Evolutionary conservation across 2,329 filamentous ascomycete genomes (phyloP).

Genomic region (Nemania sp.): DNA sequence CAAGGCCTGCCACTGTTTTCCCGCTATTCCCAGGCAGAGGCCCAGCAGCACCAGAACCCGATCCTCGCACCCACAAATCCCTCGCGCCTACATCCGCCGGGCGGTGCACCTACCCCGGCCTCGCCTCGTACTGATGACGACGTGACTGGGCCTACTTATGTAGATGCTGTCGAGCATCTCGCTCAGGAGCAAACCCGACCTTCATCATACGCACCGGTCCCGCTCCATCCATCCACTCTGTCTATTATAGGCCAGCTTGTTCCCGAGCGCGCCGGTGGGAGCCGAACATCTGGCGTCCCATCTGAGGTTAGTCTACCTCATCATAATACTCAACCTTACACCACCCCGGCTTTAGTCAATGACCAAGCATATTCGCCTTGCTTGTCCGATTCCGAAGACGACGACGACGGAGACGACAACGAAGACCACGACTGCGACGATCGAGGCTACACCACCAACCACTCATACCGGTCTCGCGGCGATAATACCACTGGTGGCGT

Average conservation of each 20-base stretch:
- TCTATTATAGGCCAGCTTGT: conserved; percentile 15
- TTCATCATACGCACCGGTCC: background rate
- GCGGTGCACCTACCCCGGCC: background rate
- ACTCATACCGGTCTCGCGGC: conserved; percentile 75
- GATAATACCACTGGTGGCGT: conserved; percentile 57
- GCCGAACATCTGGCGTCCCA: conserved; percentile 3
- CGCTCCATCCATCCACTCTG: conserved; percentile 8
- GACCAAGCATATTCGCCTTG: conserved; percentile 42
- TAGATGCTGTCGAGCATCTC: conserved; percentile 52
- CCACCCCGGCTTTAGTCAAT: conserved; percentile 33
- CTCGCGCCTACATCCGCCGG: conserved; percentile 3
- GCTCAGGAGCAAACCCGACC: conserved; percentile 23
- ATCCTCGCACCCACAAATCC: conserved; percentile 1
- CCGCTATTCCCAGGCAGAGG: background rate
- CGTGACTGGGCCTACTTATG: conserved; percentile 46
- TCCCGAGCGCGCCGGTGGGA: background rate
- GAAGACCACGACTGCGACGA: conserved; percentile 65
- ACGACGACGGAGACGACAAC: conserved; percentile 74
- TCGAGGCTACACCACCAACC: conserved; percentile 76
- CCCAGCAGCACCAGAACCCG: conserved; percentile 2
- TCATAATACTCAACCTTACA: conserved; percentile 2
- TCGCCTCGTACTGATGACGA: conserved; percentile 39
- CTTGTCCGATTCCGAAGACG: conserved; percentile 69
- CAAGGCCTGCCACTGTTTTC: conserved; percentile 2
- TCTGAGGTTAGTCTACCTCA: conserved; percentile 9